Conservation (phyloP, 768 basidiomycete genomes). For the Russula emetica region DNA sequence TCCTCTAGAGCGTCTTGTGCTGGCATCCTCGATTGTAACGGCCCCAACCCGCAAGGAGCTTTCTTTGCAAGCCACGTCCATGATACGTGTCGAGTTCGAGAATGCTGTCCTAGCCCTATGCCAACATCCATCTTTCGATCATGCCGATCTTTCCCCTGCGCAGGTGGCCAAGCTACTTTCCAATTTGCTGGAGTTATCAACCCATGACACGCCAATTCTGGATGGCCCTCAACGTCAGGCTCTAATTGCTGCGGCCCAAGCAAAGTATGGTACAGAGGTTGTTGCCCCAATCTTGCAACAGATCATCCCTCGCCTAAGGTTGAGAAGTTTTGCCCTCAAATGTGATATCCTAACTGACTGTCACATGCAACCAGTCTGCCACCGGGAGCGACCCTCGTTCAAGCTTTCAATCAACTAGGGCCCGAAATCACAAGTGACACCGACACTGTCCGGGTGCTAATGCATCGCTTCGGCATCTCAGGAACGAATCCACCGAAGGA, state of each 20-base stretch:
- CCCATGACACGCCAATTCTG: conserved; percentile 64
- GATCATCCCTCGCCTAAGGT: conserved; percentile 75
- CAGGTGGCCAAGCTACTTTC: conserved; percentile 77
- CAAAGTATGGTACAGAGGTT: conserved; percentile 76
- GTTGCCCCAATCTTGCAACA: conserved; percentile 69
- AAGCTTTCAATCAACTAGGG: conserved; percentile 71
- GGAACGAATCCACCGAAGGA: conserved; percentile 69
- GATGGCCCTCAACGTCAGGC: conserved; percentile 72
- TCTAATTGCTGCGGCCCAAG: conserved; percentile 67
- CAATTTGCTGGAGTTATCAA: conserved; percentile 69
- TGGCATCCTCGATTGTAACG: conserved; percentile 69
- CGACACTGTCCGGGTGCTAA: conserved; percentile 63
- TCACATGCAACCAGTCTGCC: conserved; percentile 47
- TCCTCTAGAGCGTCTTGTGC: conserved; percentile 73
- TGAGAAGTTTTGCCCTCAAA: conserved; percentile 25
- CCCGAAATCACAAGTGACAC: conserved; percentile 73
- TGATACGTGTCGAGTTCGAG: conserved; percentile 77
- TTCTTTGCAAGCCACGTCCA: conserved; percentile 52
- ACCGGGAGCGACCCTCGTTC: conserved; percentile 63
- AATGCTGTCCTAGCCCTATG: conserved; percentile 70
- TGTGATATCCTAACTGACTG: conserved; percentile 22
- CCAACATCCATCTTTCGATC: conserved; percentile 78
- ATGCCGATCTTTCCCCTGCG: conserved; percentile 67
- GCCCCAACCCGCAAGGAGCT: conserved; percentile 59
- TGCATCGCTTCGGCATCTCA: conserved; percentile 72